These are phyloP conservation scores for Phalaenopsis aphrodite DNA, from an alignment of 106 monocot species.

Conservation along the genomic window DNA sequence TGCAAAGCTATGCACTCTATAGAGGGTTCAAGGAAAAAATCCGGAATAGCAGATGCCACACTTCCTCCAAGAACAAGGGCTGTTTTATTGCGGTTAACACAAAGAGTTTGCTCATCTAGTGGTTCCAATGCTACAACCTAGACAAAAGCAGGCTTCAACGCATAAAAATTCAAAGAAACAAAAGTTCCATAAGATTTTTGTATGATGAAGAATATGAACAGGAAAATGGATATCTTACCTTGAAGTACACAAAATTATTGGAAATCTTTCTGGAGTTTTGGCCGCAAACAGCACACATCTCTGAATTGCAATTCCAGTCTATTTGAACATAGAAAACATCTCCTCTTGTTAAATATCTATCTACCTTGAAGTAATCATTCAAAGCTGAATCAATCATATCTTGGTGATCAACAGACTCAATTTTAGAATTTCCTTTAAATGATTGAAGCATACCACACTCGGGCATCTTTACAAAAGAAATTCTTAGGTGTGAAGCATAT, in stretches of 20 bases:
- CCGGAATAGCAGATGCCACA: slow-evolving; percentile 68
- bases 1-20: slow-evolving; percentile 51
- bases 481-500: slow-evolving; percentile 78
- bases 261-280: slow-evolving; percentile 17
- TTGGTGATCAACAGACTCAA: slow-evolving; percentile 66
- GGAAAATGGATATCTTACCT: slow-evolving; percentile 34
- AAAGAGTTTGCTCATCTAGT: slow-evolving; percentile 49
- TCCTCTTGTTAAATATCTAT: slow-evolving; percentile 67
- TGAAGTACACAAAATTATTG: slow-evolving; percentile 66
- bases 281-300: slow-evolving; percentile 54
- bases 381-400: slow-evolving; percentile 71
- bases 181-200: neutral
- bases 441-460: slow-evolving; percentile 63
- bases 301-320: slow-evolving; percentile 75
- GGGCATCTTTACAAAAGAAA: slow-evolving; percentile 84
- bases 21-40: slow-evolving; percentile 27
- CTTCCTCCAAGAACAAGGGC: slow-evolving; percentile 77
- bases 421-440: slow-evolving; percentile 41
- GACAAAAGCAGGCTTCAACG: slow-evolving; percentile 6
- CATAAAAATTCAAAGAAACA: slow-evolving; percentile 5
- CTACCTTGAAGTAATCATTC: slow-evolving; percentile 70
- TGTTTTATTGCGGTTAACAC: slow-evolving; percentile 57
- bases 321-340: slow-evolving; percentile 69
- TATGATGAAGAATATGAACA: neutral
- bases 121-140: slow-evolving; percentile 86